Evolutionary conservation across 345 rosid genomes (phyloP), one percentile per base, ranked within the genome.

Genomic region (Cardiospermum halicacabum): DNA sequence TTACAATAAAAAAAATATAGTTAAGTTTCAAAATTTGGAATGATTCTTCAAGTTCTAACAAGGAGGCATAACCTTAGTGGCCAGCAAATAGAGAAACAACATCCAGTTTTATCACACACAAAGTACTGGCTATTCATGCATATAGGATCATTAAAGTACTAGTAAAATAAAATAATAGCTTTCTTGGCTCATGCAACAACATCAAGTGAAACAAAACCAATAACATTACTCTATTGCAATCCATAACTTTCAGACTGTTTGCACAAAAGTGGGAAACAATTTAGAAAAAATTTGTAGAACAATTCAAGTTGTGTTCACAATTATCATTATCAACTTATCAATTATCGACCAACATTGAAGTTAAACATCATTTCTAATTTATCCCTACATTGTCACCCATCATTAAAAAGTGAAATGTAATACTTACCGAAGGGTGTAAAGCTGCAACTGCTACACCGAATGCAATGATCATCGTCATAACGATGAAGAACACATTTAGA

Each of bases 401-500:
- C 8, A 51, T 61, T 34, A 18, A 43, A 63, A 47, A 77, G 67
- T 4, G 45, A 2, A 57, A 64, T 53, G n/a, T 37, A 58, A 56
- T 61, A 16, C 81, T 77, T 71, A 89, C 99, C 67, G 82, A 79
- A 73, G 99, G 99, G 69, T 87, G 96, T 77, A 94, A 67, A n/a
- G 96, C 96, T 39, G 87, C 63, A 16, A 89, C 58, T 30, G 80
- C 96, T 30, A 84, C 84, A 63, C 63, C 75, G 62, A 94, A 84
- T 59, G 95, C 92, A 53, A 94, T 87, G 74, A 89, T 68, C 96
- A 94, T 87, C 7, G 93, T 82, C 96, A 89, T 78, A 66, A 86
- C 86, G 27, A 94, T 77, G 82, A 94, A 94, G 89, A 91, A 94
- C 72, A 91, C 75, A 62, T 94, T 94, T 42, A 94, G 90, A 60